A percentile compares a stretch with the other conserved stretches of the same genome.
These are phyloP conservation scores for Chaetomium strumarium DNA, from an alignment of 2,329 filamentous ascomycete genomes.

Conservation along the genomic window DNA sequence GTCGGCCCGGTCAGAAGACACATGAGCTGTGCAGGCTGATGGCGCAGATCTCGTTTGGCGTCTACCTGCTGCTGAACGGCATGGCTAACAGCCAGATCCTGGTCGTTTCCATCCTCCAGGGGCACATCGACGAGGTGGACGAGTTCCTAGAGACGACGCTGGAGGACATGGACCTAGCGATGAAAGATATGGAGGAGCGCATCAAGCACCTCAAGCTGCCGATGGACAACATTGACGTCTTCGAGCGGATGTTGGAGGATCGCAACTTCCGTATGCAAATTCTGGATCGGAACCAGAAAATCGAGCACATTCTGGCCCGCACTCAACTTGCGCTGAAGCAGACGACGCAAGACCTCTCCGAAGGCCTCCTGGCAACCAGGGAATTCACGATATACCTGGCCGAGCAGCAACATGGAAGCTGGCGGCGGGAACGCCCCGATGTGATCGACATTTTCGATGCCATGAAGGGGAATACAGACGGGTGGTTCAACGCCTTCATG, in stretches of 20 bases:
- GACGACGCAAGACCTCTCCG: slow-evolving; percentile 69
- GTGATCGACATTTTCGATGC: slow-evolving; percentile 71
- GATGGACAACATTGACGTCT: slow-evolving; percentile 73
- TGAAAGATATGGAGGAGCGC: slow-evolving; percentile 71
- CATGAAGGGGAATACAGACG: slow-evolving; percentile 89
- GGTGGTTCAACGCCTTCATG: slow-evolving; percentile 77
- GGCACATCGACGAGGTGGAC: slow-evolving; percentile 90
- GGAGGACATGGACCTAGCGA: slow-evolving; percentile 76
- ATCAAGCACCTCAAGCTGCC: slow-evolving; percentile 76
- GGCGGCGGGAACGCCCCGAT: slow-evolving; percentile 56
- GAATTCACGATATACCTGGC: slow-evolving; percentile 72
- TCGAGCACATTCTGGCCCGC: slow-evolving; percentile 80
- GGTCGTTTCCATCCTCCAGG: slow-evolving; percentile 82
- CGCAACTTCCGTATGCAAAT: slow-evolving; percentile 76
- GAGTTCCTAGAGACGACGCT: slow-evolving; percentile 80
- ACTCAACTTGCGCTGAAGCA: slow-evolving; percentile 72
- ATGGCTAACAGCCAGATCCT: slow-evolving; percentile 85
- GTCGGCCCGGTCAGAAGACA: slow-evolving; percentile 66
- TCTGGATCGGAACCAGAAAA: slow-evolving; percentile 80
- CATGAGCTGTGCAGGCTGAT: slow-evolving; percentile 88
- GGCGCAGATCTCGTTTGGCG: slow-evolving; percentile 88
- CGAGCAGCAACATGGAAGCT: slow-evolving; percentile 55
- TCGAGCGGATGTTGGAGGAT: slow-evolving; percentile 84
- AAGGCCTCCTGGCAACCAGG: slow-evolving; percentile 69
- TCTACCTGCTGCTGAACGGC: slow-evolving; percentile 78